Evolutionary conservation across 352 stramenopile species (phyloP), one percentile per base, ranked within the genome.

Genomic region (Phytophthora pistaciae): DNA sequence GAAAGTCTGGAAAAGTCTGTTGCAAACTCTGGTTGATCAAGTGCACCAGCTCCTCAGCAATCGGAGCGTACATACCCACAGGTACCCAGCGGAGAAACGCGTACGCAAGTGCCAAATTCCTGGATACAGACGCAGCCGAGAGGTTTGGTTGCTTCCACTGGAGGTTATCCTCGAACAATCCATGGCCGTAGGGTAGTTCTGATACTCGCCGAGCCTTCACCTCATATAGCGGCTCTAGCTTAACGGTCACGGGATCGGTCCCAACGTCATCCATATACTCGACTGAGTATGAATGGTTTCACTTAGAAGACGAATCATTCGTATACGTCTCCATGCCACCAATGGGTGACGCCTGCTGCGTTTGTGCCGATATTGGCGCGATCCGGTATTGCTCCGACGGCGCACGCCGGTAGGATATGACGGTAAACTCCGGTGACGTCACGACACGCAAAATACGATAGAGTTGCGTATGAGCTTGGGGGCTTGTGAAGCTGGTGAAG

Each of bases 341-440:
- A 36, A 10, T 10, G 9, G 9, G 31, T 36, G 9, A 10, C 1
- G 31, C 31, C 31, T 36, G 31, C 11, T 13, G 31, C 10, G 31
- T 3, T 9, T 36, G 31, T 10, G 9, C 8, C 10, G 8, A 10
- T 36, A 11, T 10, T 10, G 21, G 18, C 42, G 42, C 16, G 3
- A 18, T 8, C 66, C 64, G 53, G 21, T 38, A 27, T 7, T 58
- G 27, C 42, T 58, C 55, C 11, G 64, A 48, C 13, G 77, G 64
- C 23, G 82, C 75, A 23, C 82, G 80, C 8, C 82, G 72, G 54
- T 87, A 90, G 10, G 82, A 90, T 54, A 88, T 88, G 70, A 90
- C 75, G 0, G 79, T 88, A 38, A 90, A 88, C 52, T 87, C 74
- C 0, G 82, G 79, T 10, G 82, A 90, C 11, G 71, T 48, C 36